A percentile compares a stretch with the other conserved stretches of the same genome.
phyloP scores from a whole-genome alignment of 1,284 basidiomycete genomes.

The Sanghuangporus sanghuang region DNA sequence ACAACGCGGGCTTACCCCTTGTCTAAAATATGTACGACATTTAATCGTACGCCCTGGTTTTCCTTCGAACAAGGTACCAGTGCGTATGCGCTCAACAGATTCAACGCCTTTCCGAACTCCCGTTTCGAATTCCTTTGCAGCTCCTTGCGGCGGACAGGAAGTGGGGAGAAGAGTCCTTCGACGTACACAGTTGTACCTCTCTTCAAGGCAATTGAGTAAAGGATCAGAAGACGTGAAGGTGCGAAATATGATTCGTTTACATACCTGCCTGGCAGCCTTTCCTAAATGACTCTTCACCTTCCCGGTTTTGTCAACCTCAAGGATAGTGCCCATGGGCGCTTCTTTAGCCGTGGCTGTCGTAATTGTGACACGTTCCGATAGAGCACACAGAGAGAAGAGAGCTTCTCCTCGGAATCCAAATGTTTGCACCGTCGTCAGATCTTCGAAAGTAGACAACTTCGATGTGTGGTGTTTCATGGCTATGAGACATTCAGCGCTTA shows the following conservation, averaged over 20 bases:
- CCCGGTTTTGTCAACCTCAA: slow-evolving; percentile 69
- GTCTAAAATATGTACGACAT: slow-evolving; percentile 69
- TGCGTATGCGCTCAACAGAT: slow-evolving; percentile 85
- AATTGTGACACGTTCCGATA: slow-evolving; percentile 68
- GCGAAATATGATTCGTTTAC: slow-evolving; percentile 21
- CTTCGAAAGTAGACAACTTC: slow-evolving; percentile 76
- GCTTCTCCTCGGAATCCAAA: slow-evolving; percentile 99
- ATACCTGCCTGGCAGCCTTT: slow-evolving; percentile 71
- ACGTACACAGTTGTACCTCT: slow-evolving; percentile 85
- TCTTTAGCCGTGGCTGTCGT: slow-evolving; percentile 69
- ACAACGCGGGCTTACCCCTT: slow-evolving; percentile 54
- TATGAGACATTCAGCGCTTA: slow-evolving; percentile 27
- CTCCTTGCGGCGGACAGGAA: slow-evolving; percentile 92
- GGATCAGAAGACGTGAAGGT: neutral
- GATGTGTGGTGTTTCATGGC: slow-evolving; percentile 94
- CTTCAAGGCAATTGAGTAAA: slow-evolving; percentile 34
- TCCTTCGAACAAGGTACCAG: slow-evolving; percentile 68
- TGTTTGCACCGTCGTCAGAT: slow-evolving; percentile 72
- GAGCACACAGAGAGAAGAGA: slow-evolving; percentile 85
- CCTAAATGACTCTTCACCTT: slow-evolving; percentile 43
- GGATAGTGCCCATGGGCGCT: slow-evolving; percentile 72
- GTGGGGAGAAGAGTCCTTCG: slow-evolving; percentile 69
- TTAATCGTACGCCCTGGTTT: slow-evolving; percentile 61
- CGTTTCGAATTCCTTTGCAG: slow-evolving; percentile 87
- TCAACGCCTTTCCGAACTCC: slow-evolving; percentile 84